Evolutionary conservation across 148 eudicot genomes (phyloP).

Genomic region (Fagopyrum homotropicum): DNA sequence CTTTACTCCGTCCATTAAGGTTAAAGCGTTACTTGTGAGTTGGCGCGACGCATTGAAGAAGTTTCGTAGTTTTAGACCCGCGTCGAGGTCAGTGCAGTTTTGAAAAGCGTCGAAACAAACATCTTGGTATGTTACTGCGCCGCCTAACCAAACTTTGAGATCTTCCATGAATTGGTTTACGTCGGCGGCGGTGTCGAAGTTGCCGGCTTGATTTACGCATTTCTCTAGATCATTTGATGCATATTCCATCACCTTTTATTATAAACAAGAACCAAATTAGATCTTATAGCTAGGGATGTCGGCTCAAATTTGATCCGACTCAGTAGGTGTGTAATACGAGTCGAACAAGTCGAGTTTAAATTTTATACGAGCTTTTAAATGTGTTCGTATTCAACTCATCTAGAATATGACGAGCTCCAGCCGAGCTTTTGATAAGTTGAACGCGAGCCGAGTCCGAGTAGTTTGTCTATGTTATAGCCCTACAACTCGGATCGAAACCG

Average conservation of each 20-base stretch:
- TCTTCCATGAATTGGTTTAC: slow-evolving; percentile 37
- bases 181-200: slow-evolving; percentile 16
- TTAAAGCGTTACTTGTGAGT: slow-evolving; percentile 43
- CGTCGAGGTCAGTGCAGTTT: slow-evolving; percentile 41
- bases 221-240: slow-evolving; percentile 38
- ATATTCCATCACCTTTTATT: slow-evolving; percentile 27
- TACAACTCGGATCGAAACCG: too few relatives aligned
- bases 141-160: slow-evolving; percentile 51
- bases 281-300: too few relatives aligned
- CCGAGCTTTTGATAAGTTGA: too few relatives aligned
- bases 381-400: too few relatives aligned
- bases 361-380: too few relatives aligned
- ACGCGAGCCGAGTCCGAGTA: too few relatives aligned
- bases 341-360: too few relatives aligned
- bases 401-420: too few relatives aligned
- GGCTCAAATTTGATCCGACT: too few relatives aligned
- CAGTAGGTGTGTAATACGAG: too few relatives aligned
- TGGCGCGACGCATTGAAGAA: slow-evolving; percentile 34
- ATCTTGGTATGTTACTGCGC: slow-evolving; percentile 47
- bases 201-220: slow-evolving; percentile 21
- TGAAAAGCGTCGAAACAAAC: slow-evolving; percentile 62
- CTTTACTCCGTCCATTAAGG: slow-evolving; percentile 34
- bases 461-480: too few relatives aligned
- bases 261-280: neutral
- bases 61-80: slow-evolving; percentile 34